Conservation (phyloP, 257 asterid species). For the Solanum microdontum region DNA sequence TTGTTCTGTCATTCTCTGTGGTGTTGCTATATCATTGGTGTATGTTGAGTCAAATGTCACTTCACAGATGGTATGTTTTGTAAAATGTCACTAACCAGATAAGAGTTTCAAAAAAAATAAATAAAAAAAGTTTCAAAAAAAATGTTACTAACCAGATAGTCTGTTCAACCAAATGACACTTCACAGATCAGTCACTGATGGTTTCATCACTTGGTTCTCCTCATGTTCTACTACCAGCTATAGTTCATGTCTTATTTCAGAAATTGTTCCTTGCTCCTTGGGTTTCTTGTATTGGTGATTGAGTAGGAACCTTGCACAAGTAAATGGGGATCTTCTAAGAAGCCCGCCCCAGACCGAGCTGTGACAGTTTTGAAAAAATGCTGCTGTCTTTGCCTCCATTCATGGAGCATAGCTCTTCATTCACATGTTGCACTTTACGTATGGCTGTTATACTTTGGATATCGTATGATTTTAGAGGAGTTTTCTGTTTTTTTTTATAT, state of each 20-base stretch:
- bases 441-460: background rate
- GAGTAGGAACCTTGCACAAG: background rate
- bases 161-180: background rate
- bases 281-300: background rate
- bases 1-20: background rate
- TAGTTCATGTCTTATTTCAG: background rate
- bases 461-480: background rate
- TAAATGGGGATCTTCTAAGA: background rate
- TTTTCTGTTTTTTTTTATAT: background rate
- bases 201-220: background rate
- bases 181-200: background rate
- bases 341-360: background rate
- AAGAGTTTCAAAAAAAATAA: too few relatives aligned
- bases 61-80: background rate
- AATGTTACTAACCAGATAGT: background rate
- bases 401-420: background rate
- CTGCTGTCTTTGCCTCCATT: background rate
- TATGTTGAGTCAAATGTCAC: background rate
- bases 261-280: too few relatives aligned
- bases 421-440: background rate
- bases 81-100: background rate
- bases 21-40: background rate
- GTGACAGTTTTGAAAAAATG: background rate
- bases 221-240: background rate
- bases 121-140: background rate